A percentile compares a stretch with the other conserved stretches of the same genome.
phyloP scores from a whole-genome alignment of 1,139 yeast species.

The Sugiyamaella xylanicola region DNA sequence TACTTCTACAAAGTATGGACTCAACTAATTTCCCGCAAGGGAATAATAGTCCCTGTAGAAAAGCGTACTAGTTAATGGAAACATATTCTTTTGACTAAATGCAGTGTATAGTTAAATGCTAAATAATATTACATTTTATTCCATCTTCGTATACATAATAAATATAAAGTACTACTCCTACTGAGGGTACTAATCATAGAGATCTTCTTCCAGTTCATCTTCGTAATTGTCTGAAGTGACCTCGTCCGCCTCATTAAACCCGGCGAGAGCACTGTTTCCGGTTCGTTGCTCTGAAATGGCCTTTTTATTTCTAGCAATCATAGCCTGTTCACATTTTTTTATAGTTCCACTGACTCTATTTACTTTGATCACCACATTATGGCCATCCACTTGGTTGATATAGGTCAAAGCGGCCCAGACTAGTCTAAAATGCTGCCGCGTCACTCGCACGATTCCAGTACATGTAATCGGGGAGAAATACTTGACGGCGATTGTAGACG shows the following conservation, averaged over 20 bases:
- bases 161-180: too few relatives aligned
- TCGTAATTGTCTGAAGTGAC: constrained; percentile 1
- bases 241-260: constrained; percentile 4
- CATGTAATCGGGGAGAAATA: constrained; percentile 82
- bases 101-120: too few relatives aligned
- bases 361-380: constrained; percentile 58
- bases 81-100: too few relatives aligned
- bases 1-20: constrained; percentile 29
- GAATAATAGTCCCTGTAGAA: too few relatives aligned
- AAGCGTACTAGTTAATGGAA: too few relatives aligned
- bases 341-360: constrained; percentile 85
- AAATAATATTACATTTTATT: too few relatives aligned
- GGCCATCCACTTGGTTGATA: constrained; percentile 58
- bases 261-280: not conserved
- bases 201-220: constrained; percentile 21
- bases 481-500: constrained; percentile 59
- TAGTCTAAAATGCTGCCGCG: constrained; percentile 62
- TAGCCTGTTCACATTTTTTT: constrained; percentile 74
- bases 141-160: too few relatives aligned
- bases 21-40: too few relatives aligned
- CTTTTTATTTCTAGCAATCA: constrained; percentile 44
- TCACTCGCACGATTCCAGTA: constrained; percentile 80
- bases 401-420: constrained; percentile 72
- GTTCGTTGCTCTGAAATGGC: constrained; percentile 25
- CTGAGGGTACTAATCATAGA: constrained; percentile 16